phyloP scores from a whole-genome alignment of 2,329 filamentous ascomycete species.

The Fusarium sp. region DNA sequence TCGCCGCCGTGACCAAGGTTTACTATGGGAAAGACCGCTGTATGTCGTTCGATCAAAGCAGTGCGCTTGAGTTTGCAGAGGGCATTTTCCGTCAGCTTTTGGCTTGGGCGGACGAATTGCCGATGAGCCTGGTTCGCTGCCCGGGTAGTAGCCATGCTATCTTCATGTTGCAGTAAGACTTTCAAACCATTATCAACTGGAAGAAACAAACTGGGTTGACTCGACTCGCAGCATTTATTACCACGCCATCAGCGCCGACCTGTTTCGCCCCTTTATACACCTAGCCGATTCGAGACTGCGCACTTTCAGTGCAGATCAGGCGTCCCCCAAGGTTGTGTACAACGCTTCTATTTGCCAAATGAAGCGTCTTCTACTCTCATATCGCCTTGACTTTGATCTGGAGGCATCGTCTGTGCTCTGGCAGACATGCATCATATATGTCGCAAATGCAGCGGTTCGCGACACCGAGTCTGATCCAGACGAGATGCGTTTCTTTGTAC shows the following conservation, averaged over 20 bases:
- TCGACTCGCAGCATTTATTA: background rate
- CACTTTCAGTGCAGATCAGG: background rate
- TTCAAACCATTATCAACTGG: too few species aligned
- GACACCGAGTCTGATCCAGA: background rate
- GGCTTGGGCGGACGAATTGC: background rate
- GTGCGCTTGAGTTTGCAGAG: background rate
- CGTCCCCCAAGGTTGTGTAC: background rate
- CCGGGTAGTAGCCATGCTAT: background rate
- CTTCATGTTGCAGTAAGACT: slow-evolving; percentile 2
- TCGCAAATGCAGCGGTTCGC: background rate
- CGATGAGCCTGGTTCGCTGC: background rate
- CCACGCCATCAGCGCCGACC: background rate
- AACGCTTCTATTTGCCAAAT: background rate
- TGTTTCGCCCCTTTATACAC: background rate
- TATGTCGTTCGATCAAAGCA: background rate
- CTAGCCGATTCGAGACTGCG: background rate
- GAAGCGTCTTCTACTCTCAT: background rate
- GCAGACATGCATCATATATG: slow-evolving; percentile 1
- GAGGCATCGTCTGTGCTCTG: background rate
- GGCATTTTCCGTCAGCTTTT: background rate
- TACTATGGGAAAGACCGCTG: background rate
- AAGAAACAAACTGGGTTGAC: too few species aligned
- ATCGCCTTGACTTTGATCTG: background rate
- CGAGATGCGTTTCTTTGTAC: background rate
- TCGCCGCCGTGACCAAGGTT: background rate